Base-by-base conservation (phyloP, 2,329 filamentous ascomycete species). In the Penicillium corylophilum region DNA sequence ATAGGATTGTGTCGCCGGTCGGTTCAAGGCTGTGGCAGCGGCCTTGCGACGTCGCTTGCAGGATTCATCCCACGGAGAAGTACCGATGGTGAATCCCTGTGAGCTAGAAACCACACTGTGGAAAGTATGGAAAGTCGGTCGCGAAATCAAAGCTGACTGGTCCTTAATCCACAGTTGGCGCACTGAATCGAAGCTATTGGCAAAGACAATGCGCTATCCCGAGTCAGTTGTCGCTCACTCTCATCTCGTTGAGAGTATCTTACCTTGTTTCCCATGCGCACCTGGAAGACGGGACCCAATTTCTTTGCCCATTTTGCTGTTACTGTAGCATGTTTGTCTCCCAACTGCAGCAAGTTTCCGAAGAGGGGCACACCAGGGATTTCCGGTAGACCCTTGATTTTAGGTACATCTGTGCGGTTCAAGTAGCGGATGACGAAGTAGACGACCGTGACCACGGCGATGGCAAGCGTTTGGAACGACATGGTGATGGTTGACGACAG, bases 31-130 rank as follows among this genome's bases (percentile, higher is more conserved):
- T 0, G 88, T 90, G 4, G 87, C 88, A 1, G 88, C 89, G 0
- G 87, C 88, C 74, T 90, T 92, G 56, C 89, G 82, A 9, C 88
- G 81, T 22, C 79, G 77, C 70, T 92, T 93, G 73, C 87, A 90
- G 2, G 85, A 89, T 45, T 90, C 88, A 55, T 92, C 88, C 86
- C 89, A 94, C 0, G 89, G 89, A 0, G 88, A 91, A 0, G 89
- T 90, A 1, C 89, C 89, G 54, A 94, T 90, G 0, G 89, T 93
- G 70, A 90, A 88, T 5, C 88, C 88, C 60, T 90, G 86, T 0
- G 86, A 89, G 29, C 79, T 83, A 1, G 88, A 90, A 3, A 91
- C 86, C 4, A 92, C 86, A 5, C 81, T 88, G 71, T 92, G 89
- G 70, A 92, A 93, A 1, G 89, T 93, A 70, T 93, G 88, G 43